Evolutionary conservation across 179 eudicot genomes (phyloP), one percentile per base, ranked within the genome.

Genomic region (Pouteria campechiana): DNA sequence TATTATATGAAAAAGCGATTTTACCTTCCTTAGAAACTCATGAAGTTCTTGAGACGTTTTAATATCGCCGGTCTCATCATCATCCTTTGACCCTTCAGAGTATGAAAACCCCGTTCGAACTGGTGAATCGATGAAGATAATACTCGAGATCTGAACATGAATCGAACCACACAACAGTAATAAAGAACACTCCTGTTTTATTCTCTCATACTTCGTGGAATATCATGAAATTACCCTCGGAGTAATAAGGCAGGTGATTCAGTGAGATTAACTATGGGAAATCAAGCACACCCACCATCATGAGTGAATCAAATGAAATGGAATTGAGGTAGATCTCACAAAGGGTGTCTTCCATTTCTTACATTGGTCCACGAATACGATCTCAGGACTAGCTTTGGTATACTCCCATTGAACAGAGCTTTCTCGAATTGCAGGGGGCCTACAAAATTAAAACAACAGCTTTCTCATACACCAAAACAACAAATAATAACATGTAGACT

Each of bases 21-120:
- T 20, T 37, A 60, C 65, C 58, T 60, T 60, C 42, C 29, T 51
- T 3, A 60, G 25, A 29, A 60, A 60, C 3, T 20, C 19, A 46
- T 51, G 41, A 7, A 10, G 28, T 27, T 51, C 58, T 25, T 16
- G 20, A 34, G 47, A 10, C 17, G 8, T 18, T 44, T 37, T 11
- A 46, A 18, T 23, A 13, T 54, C 50, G 1, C 44, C 22, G 4
- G 55, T 33, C 17, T 32, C 11, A 10, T 44, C 33, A 13, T 39
- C 62, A 1, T 22, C 40, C 6, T 36, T 14, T 3, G 42, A 37
- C 18, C 30, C 50, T 24, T 57, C 48, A 29, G n/a, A n/a, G n/a
- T 63, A 63, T 16, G 69, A 63, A 35, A 56, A 75, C n/a, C 82
- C 82, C 6, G 78, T 54, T 3, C 72, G 69, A 28, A 67, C 72